Evolutionary conservation across 2,329 filamentous ascomycete species (phyloP), one percentile per base, ranked within the genome.

Genomic region (Fusarium albidum): DNA sequence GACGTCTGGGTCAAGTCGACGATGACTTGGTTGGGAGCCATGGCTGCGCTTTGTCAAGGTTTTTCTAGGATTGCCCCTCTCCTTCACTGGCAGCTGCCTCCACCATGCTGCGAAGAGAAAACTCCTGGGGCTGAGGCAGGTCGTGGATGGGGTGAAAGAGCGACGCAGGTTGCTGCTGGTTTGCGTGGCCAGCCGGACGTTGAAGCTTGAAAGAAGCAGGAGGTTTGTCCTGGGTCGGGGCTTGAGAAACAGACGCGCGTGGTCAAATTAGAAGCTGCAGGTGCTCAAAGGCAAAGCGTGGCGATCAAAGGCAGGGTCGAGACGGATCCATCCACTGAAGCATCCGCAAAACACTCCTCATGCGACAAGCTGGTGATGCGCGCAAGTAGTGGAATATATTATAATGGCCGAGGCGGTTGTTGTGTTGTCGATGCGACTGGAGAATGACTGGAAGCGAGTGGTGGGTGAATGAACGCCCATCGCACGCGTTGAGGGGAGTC

Each of bases 1-100:
- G 49, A 44, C 25, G 51, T 52, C 37, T 43, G 14, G 26, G 65
- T 68, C 33, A 68, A 45, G 44, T 65, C 63, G 51, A 68, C 56
- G 40, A 21, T 7, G 21, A 21, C 21, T 21, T 44, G 32, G 48
- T 26, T 38, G 50, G 41, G 48, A 17, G 51, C 34, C 49, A 59
- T 59, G 43, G 47, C 44, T 57, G 55, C 46, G 32, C 41, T 53
- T 62, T 55, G 58, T 57, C 49, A 63, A 63, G 59, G 59, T 68
- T 65, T 63, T 61, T 52, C 55, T 56, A 66, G 55, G 52, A 65
- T 63, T 59, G 63, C 59, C 57, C 61, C 61, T 66, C 61, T 63
- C 55, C 54, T 45, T 60, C 43, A 50, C 51, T 49, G 21, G 53
- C 53, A 57, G 48, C 63, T 59, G 40, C 63, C 45, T 48, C 48